Percentiles rank a stretch among this genome's conserved stretches.
Conservation (phyloP, 1,139 yeast species). For the Suhomyces bokatorum region DNA sequence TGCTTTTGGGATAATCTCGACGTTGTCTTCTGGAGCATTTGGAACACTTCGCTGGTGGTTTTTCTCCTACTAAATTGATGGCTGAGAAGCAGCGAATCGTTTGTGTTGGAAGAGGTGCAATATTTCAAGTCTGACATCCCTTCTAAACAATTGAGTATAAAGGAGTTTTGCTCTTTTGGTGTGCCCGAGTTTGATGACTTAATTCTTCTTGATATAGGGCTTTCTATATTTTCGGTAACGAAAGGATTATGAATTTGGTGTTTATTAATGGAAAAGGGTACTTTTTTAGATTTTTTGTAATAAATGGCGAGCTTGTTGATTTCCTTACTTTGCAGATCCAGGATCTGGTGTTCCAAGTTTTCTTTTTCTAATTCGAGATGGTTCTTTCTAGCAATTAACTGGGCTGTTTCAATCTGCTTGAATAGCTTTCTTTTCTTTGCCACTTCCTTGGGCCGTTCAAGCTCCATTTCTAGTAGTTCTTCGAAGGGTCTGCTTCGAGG, state of each 20-base stretch:
- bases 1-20: conserved; percentile 10
- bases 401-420: conserved; percentile 1
- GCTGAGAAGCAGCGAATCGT: background rate
- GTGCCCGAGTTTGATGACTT: background rate
- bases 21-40: conserved; percentile 1
- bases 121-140: background rate
- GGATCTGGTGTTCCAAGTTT: background rate
- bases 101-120: conserved; percentile 4
- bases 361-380: background rate
- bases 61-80: background rate
- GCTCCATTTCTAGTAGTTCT: conserved; percentile 8
- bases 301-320: background rate
- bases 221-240: background rate
- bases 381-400: background rate
- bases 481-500: conserved; percentile 16
- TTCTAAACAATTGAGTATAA: background rate
- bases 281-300: background rate
- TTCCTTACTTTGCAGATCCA: background rate
- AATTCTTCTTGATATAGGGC: background rate
- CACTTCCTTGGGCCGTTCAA: background rate
- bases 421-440: conserved; percentile 5
- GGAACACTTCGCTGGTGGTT: conserved; percentile 1
- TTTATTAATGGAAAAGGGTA: background rate
- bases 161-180: background rate
- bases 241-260: background rate